Base-by-base conservation (phyloP, 2,329 filamentous ascomycete genomes). In the Cordyceps farinosa region DNA sequence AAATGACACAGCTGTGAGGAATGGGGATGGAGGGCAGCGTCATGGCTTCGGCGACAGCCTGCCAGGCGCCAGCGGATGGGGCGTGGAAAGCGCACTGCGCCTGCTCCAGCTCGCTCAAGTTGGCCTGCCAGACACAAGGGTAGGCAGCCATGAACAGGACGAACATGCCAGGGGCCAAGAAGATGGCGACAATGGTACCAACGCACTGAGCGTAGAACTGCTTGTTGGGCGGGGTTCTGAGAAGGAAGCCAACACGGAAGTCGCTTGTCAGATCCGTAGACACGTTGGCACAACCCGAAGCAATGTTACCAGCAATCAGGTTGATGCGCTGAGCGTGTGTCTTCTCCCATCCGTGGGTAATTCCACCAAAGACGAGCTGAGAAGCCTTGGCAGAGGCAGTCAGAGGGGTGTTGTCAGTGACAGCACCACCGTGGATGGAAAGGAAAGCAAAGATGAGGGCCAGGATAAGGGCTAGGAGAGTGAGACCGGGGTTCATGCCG, bases 301-400 rank as follows among this genome's bases (percentile, higher is more conserved):
- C 82, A 47, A 86, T 78, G 69, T 78, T 78, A 67, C 87, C 87
- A 51, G 87, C 86, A 34, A 88, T 80, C 32, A 90, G 74, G 77
- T 90, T 90, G 74, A 89, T 80, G 56, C 80, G 78, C 75, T 89
- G 87, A 1, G 86, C 85, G n/a, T 82, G 73, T 10, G 75, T 68
- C 61, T 83, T 67, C 1, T 74, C 69, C 73, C 81, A 83, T 66
- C 81, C 76, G 63, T 82, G 79, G 40, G 86, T 89, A 38, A 86
- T 85, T 59, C 83, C 87, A 67, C 87, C 87, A 55, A 88, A 85
- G 62, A 90, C 80, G 63, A 90, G 83, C 76, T 90, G 87, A 1
- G 86, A 87, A 5, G 87, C 87, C 75, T 90, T 90, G 67, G 86
- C 82, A 0, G 85, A 85, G 3, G 87, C 86, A 3, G 87, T 89